A percentile compares a stretch with the other conserved stretches of the same genome.
phyloP scores from a whole-genome alignment of 805 yeast species.

The Wickerhamomyces alni region DNA sequence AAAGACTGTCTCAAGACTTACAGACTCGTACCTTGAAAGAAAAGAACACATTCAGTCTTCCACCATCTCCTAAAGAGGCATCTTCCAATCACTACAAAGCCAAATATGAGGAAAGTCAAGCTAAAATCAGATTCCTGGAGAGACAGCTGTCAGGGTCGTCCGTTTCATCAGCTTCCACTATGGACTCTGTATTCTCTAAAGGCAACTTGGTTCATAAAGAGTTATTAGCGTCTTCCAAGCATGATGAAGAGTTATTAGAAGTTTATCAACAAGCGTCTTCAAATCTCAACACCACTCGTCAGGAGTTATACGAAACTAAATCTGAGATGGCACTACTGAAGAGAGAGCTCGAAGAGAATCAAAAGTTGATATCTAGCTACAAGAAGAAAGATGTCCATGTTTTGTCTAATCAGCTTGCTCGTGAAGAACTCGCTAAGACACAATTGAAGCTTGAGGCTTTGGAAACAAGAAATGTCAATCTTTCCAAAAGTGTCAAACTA shows the following conservation, averaged over 20 bases:
- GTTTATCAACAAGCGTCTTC: constrained; percentile 45
- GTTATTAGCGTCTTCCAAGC: constrained; percentile 11
- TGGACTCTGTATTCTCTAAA: not conserved
- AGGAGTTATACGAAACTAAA: constrained; percentile 35
- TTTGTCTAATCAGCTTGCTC: constrained; percentile 21
- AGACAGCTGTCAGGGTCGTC: constrained; percentile 24
- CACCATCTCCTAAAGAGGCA: constrained; percentile 14
- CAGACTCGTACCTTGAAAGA: constrained; percentile 31
- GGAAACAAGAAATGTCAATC: constrained; percentile 47
- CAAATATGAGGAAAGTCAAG: constrained; percentile 42
- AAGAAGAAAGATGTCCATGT: constrained; percentile 12
- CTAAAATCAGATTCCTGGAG: constrained; percentile 36
- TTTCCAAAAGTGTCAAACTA: constrained; percentile 47
- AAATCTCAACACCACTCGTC: constrained; percentile 37
- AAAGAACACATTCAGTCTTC: constrained; percentile 15
- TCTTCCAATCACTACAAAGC: constrained; percentile 29
- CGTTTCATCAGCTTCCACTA: not conserved
- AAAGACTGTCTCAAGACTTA: constrained; percentile 38
- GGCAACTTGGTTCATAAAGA: not conserved
- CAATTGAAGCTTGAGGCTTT: constrained; percentile 54
- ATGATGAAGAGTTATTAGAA: constrained; percentile 40
- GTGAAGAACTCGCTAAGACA: constrained; percentile 37
- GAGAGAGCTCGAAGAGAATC: constrained; percentile 35
- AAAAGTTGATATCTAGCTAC: constrained; percentile 10
- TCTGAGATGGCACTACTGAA: constrained; percentile 36